phyloP scores from a whole-genome alignment of 2,329 filamentous ascomycete species.

The Cercospora beticola region DNA sequence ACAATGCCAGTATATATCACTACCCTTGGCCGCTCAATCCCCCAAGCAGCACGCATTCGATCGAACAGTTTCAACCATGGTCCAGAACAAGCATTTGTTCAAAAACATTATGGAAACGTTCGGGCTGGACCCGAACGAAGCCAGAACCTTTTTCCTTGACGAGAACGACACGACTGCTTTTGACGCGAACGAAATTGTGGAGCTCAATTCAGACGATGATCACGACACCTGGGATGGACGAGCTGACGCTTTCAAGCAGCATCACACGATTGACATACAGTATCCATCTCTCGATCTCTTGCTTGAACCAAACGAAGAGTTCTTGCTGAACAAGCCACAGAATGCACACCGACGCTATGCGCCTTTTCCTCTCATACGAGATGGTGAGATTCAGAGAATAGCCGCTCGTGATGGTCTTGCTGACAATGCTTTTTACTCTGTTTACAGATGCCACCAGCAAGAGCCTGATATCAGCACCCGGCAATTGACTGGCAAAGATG shows the following conservation, averaged over 20 bases:
- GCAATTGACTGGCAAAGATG: neutral
- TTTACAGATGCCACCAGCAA: constrained; percentile 13
- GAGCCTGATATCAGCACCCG: neutral
- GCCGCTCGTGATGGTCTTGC: constrained; percentile 15
- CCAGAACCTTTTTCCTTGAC: constrained; percentile 2
- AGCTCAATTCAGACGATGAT: neutral
- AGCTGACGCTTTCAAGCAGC: constrained; percentile 5
- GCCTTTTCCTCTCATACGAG: constrained; percentile 16
- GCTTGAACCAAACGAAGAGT: constrained; percentile 3
- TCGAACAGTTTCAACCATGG: neutral
- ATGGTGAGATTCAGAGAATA: constrained; percentile 6
- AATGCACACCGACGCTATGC: constrained; percentile 12
- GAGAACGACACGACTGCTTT: neutral
- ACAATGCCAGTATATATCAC: neutral
- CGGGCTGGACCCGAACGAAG: constrained; percentile 9
- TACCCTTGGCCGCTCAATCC: neutral
- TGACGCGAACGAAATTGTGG: constrained; percentile 4
- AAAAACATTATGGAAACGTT: constrained; percentile 13
- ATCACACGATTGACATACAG: constrained; percentile 13
- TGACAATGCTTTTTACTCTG: constrained; percentile 15
- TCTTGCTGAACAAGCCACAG: constrained; percentile 11
- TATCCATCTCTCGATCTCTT: constrained; percentile 17
- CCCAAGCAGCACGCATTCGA: neutral
- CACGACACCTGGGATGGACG: neutral
- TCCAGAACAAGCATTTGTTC: constrained; percentile 6